Evolutionary conservation across 176 grass and related monocot species (phyloP).

Genomic region (Chloris gayana): DNA sequence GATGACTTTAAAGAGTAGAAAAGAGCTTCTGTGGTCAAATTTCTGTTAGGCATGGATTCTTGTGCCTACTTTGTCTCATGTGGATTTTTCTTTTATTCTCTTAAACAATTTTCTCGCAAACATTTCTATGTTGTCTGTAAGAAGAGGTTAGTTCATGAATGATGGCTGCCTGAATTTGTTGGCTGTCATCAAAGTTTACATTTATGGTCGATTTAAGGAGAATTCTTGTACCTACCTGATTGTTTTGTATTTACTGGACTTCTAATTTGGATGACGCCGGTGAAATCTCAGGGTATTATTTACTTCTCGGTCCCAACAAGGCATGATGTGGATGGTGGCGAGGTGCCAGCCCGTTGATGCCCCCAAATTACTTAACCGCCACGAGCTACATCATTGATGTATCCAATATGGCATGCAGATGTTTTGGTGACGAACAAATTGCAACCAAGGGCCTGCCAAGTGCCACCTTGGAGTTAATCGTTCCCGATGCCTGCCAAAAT

Average conservation of each 20-base stretch:
- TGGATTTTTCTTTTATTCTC: background rate
- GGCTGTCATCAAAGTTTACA: constrained; percentile 44
- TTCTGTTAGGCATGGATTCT: constrained; percentile 39
- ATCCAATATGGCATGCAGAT: background rate
- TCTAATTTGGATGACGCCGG: background rate
- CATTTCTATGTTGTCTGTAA: constrained; percentile 34
- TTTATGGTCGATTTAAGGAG: constrained; percentile 34
- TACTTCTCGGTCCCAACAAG: background rate
- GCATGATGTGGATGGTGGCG: background rate
- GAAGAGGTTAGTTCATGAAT: constrained; percentile 47
- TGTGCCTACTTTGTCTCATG: constrained; percentile 44
- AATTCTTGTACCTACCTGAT: constrained; percentile 21
- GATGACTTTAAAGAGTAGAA: constrained; percentile 39
- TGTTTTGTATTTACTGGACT: background rate
- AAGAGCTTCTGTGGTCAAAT: constrained; percentile 31
- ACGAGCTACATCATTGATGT: background rate
- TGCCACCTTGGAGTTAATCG: background rate
- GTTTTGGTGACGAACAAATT: background rate
- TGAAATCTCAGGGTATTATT: background rate
- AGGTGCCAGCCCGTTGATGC: background rate
- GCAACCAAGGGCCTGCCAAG: background rate
- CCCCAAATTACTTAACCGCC: background rate
- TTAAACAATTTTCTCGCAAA: constrained; percentile 8
- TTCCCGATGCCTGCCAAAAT: background rate
- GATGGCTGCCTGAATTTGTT: constrained; percentile 51